These are phyloP conservation scores for Tetracentron sinense DNA, from an alignment of 164 flowering plant genomes.

Conservation along the genomic window DNA sequence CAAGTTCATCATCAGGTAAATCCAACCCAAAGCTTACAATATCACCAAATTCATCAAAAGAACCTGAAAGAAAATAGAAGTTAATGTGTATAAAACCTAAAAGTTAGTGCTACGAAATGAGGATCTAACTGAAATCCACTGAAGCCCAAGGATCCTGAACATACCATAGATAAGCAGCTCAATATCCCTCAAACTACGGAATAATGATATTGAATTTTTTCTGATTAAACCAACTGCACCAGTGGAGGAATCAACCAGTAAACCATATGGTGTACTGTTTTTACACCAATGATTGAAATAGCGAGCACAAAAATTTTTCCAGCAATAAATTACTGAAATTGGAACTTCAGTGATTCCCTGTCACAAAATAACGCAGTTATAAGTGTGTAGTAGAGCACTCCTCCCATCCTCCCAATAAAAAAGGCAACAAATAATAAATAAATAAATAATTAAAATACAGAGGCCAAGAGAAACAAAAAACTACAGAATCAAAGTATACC, in stretches of 20 bases:
- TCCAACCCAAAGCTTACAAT: constrained; percentile 33
- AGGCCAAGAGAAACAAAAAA: neutral
- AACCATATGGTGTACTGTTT: constrained; percentile 50
- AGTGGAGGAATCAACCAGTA: constrained; percentile 52
- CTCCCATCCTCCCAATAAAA: neutral
- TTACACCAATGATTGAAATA: constrained; percentile 79
- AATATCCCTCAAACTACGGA: constrained; percentile 66
- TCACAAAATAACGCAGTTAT: constrained; percentile 15
- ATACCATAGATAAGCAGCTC: constrained; percentile 74
- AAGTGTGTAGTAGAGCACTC: neutral
- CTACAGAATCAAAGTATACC: constrained; percentile 35
- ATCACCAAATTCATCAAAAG: constrained; percentile 44
- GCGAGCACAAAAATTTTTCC: constrained; percentile 63
- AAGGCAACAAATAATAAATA: neutral
- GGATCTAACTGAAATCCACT: neutral
- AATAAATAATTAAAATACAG: neutral
- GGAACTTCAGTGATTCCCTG: constrained; percentile 60
- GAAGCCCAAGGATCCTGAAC: constrained; percentile 13
- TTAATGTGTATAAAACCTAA: neutral
- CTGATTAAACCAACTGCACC: constrained; percentile 74
- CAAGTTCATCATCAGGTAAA: constrained; percentile 39
- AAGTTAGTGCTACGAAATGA: neutral
- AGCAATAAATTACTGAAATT: constrained; percentile 43
- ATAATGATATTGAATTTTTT: constrained; percentile 59
- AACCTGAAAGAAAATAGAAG: constrained; percentile 36